A percentile compares a stretch with the other conserved stretches of the same genome.
Evolutionary conservation across 768 basidiomycete species (phyloP).

Genomic region (Rhodotorula graminis): DNA sequence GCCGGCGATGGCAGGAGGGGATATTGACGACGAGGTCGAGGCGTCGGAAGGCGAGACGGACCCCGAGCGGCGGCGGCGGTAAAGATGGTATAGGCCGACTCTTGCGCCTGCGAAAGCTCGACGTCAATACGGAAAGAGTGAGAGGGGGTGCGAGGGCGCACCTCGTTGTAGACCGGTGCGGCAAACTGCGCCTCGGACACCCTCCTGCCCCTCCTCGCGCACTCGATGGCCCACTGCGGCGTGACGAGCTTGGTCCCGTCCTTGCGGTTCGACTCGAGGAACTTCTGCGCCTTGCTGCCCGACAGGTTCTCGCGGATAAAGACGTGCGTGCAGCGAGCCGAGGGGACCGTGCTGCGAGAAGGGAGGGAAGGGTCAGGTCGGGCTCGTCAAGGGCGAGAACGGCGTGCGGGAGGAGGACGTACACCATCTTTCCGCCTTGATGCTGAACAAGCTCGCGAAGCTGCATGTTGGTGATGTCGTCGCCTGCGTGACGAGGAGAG

Average conservation of each 20-base stretch:
- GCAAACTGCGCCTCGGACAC: conserved; percentile 60
- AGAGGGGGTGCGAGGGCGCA: background rate
- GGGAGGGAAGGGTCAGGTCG: background rate
- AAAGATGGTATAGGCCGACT: conserved; percentile 4
- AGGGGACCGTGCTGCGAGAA: conserved; percentile 53
- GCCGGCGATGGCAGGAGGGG: background rate
- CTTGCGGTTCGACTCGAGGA: conserved; percentile 56
- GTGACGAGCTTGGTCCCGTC: conserved; percentile 61
- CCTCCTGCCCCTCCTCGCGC: conserved; percentile 59
- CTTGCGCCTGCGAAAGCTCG: background rate
- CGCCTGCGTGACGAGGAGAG: conserved; percentile 53
- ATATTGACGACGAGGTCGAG: background rate
- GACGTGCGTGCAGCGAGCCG: conserved; percentile 66
- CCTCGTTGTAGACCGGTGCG: conserved; percentile 34
- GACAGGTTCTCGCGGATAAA: conserved; percentile 67
- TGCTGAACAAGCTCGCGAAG: conserved; percentile 64
- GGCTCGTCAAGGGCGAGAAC: background rate
- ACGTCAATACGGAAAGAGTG: background rate
- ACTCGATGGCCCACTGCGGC: conserved; percentile 52
- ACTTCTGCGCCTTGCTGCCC: conserved; percentile 65
- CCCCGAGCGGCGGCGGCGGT: background rate
- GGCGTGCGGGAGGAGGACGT: conserved; percentile 41
- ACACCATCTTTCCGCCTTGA: conserved; percentile 67
- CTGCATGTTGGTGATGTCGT: conserved; percentile 70
- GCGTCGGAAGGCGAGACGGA: background rate